These are phyloP conservation scores for Penicillium taxi DNA, from an alignment of 495 filamentous ascomycete species.

Conservation along the genomic window DNA sequence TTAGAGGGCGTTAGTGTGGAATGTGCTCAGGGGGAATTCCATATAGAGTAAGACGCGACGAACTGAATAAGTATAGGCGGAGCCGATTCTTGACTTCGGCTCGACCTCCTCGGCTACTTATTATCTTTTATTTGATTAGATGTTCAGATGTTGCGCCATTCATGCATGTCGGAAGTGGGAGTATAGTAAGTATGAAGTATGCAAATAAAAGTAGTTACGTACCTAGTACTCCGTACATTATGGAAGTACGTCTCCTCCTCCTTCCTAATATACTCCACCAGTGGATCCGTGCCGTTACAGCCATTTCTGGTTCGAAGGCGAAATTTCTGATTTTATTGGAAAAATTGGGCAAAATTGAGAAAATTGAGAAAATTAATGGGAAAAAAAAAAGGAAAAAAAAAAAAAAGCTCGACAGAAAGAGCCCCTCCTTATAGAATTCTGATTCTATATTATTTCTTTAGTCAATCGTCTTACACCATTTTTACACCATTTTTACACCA, in stretches of 20 bases:
- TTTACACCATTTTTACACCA: too few species aligned
- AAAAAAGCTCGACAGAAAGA: too few species aligned
- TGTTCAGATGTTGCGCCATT: too few species aligned
- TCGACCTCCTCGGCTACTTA: too few species aligned
- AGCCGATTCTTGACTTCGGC: too few species aligned
- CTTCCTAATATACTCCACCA: too few species aligned
- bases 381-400: slow-evolving; percentile 10
- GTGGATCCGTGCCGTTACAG: slow-evolving; percentile 14
- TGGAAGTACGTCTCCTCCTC: too few species aligned
- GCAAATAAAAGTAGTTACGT: background rate
- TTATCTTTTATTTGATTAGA: too few species aligned
- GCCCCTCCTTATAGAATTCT: slow-evolving; percentile 7
- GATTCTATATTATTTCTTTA: slow-evolving; percentile 32
- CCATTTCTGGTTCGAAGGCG: slow-evolving; percentile 8
- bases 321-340: slow-evolving; percentile 5
- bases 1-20: too few species aligned
- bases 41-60: too few species aligned
- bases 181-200: background rate
- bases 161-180: too few species aligned
- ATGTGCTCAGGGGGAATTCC: too few species aligned
- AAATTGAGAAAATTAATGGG: slow-evolving; percentile 3
- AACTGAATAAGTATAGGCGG: slow-evolving; percentile 7
- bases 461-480: slow-evolving; percentile 27
- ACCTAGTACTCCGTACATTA: slow-evolving; percentile 5
- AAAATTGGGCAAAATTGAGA: slow-evolving; percentile 3